Conservation (phyloP, 192 early-diverging fungal species). For the Backusella luteola region DNA sequence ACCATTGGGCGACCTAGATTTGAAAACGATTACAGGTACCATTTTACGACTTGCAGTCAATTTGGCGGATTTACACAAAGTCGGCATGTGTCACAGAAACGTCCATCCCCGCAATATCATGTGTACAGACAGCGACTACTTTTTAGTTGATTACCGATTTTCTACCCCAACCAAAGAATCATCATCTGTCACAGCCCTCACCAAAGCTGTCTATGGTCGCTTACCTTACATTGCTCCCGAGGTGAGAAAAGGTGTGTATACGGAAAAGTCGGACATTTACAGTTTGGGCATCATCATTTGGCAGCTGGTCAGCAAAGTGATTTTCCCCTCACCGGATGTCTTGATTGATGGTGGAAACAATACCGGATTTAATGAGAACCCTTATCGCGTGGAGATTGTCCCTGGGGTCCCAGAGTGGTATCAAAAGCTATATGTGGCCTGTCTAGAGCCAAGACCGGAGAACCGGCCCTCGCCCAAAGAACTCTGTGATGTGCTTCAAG, state of each 20-base stretch:
- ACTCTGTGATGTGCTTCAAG: slow-evolving; percentile 18
- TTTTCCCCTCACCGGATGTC: slow-evolving; percentile 30
- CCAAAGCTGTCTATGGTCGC: slow-evolving; percentile 49
- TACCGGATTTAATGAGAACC: not conserved
- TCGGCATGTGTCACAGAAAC: slow-evolving; percentile 27
- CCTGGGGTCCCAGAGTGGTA: slow-evolving; percentile 35
- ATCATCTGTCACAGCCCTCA: slow-evolving; percentile 32
- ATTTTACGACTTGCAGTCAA: slow-evolving; percentile 31
- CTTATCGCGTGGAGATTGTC: slow-evolving; percentile 32
- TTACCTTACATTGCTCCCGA: slow-evolving; percentile 56
- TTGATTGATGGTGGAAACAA: slow-evolving; percentile 15
- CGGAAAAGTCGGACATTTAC: slow-evolving; percentile 49
- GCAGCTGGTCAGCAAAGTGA: slow-evolving; percentile 44
- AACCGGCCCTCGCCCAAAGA: slow-evolving; percentile 28
- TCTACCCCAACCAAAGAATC: slow-evolving; percentile 30
- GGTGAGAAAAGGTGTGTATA: slow-evolving; percentile 49
- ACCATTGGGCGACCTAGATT: slow-evolving; percentile 27
- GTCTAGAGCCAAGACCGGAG: slow-evolving; percentile 30
- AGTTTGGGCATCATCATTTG: slow-evolving; percentile 55
- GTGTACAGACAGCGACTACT: slow-evolving; percentile 33
- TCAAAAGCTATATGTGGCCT: slow-evolving; percentile 19
- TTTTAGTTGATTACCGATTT: slow-evolving; percentile 36
- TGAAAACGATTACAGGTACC: slow-evolving; percentile 35
- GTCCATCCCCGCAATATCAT: slow-evolving; percentile 37
- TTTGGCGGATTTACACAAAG: slow-evolving; percentile 29